Evolutionary conservation across 306 rosid species (phyloP).

Genomic region (Medicago lupulina): DNA sequence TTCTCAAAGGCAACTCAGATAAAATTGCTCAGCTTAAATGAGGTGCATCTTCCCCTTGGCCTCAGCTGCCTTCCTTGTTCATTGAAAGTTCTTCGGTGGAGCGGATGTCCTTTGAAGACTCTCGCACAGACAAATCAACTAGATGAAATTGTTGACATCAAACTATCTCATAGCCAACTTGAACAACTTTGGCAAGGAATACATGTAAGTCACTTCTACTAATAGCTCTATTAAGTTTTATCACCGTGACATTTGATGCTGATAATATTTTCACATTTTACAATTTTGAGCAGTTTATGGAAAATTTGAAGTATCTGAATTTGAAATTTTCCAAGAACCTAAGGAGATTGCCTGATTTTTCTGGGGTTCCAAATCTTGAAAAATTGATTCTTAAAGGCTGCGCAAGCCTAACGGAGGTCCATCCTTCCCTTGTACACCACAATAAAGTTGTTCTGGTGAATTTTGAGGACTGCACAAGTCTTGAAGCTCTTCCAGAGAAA

Average conservation of each 20-base stretch:
- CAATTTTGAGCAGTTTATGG: conserved; percentile 13
- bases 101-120: conserved; percentile 27
- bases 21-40: conserved; percentile 7
- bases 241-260: background rate
- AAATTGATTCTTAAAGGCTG: conserved; percentile 10
- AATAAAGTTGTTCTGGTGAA: conserved; percentile 3
- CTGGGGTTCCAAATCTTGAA: conserved; percentile 27
- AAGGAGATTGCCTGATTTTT: conserved; percentile 7
- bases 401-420: background rate
- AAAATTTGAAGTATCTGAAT: conserved; percentile 16
- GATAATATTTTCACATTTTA: background rate
- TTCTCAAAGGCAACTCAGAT: conserved; percentile 35
- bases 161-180: conserved; percentile 11
- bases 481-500: conserved; percentile 33
- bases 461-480: conserved; percentile 18
- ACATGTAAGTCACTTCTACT: background rate
- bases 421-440: conserved; percentile 27
- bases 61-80: conserved; percentile 20
- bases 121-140: background rate
- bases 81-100: conserved; percentile 39
- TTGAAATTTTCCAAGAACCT: conserved; percentile 12
- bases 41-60: conserved; percentile 3
- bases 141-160: conserved; percentile 28
- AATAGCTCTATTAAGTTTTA: background rate
- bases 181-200: conserved; percentile 36